A percentile compares a stretch with the other conserved stretches of the same genome.
These are phyloP conservation scores for Eragrostis tef DNA, from an alignment of 202 grass and related monocot species.

Conservation along the genomic window DNA sequence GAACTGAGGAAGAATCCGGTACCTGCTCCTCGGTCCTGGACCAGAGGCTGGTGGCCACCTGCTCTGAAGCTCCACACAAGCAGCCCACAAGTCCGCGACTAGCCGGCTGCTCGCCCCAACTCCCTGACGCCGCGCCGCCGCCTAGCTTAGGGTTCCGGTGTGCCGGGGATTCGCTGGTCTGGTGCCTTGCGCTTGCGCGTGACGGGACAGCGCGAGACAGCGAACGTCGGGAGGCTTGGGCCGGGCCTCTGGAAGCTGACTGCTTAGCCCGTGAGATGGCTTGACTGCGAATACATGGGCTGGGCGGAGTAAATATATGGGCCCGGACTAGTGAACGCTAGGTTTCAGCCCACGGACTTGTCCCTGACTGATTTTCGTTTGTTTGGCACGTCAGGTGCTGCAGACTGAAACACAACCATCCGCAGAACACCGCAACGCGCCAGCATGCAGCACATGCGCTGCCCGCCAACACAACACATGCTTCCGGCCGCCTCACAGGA, in stretches of 20 bases:
- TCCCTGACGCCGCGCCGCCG: background rate
- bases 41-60: background rate
- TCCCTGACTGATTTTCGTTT: background rate
- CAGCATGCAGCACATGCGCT: conserved; percentile 16
- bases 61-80: background rate
- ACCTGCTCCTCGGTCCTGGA: background rate
- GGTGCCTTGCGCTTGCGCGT: background rate
- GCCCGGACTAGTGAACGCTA: background rate
- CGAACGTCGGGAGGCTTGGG: background rate
- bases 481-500: conserved; percentile 37
- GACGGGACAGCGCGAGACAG: background rate
- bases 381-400: background rate
- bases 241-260: background rate
- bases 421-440: background rate
- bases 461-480: background rate
- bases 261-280: too few relatives aligned
- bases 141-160: background rate
- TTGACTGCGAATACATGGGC: too few relatives aligned
- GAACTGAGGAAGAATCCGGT: background rate
- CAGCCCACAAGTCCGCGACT: background rate
- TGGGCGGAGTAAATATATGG: background rate
- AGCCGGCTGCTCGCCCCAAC: background rate
- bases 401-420: background rate
- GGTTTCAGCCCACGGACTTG: background rate
- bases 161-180: background rate